Evolutionary conservation across 2,329 filamentous ascomycete species (phyloP).

Genomic region (Aspergillus piperis): DNA sequence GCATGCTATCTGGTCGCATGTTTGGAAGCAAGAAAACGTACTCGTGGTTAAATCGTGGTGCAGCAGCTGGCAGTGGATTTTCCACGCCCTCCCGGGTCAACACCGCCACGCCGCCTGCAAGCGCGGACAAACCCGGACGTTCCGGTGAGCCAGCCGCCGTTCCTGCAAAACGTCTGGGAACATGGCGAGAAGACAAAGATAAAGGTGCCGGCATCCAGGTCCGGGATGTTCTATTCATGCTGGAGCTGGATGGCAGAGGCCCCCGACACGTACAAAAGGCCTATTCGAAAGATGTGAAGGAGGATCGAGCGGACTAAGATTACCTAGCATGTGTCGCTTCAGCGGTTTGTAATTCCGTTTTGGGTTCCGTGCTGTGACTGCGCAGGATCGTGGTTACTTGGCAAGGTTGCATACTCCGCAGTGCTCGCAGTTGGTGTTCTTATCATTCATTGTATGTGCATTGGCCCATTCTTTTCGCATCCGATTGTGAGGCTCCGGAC

Average conservation of each 20-base stretch:
- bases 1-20: constrained; percentile 54
- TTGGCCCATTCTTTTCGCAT: background rate
- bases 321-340: background rate
- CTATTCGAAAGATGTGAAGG: constrained; percentile 45
- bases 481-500: background rate
- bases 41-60: constrained; percentile 48
- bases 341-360: background rate
- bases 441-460: constrained; percentile 12
- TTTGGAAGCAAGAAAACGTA: constrained; percentile 52
- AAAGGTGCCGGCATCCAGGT: constrained; percentile 80
- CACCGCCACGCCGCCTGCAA: constrained; percentile 32
- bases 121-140: constrained; percentile 33
- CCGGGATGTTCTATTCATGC: constrained; percentile 75
- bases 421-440: constrained; percentile 12
- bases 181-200: constrained; percentile 74
- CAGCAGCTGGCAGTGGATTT: constrained; percentile 38
- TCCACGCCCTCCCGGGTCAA: constrained; percentile 39
- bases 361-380: constrained; percentile 12
- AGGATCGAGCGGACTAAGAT: constrained; percentile 38
- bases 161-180: constrained; percentile 65
- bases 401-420: constrained; percentile 24
- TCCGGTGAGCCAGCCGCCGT: constrained; percentile 36
- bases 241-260: constrained; percentile 72
- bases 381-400: constrained; percentile 29
- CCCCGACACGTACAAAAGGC: constrained; percentile 47